Evolutionary conservation across 768 basidiomycete genomes (phyloP).

Genomic region (Calocybe cyanea): DNA sequence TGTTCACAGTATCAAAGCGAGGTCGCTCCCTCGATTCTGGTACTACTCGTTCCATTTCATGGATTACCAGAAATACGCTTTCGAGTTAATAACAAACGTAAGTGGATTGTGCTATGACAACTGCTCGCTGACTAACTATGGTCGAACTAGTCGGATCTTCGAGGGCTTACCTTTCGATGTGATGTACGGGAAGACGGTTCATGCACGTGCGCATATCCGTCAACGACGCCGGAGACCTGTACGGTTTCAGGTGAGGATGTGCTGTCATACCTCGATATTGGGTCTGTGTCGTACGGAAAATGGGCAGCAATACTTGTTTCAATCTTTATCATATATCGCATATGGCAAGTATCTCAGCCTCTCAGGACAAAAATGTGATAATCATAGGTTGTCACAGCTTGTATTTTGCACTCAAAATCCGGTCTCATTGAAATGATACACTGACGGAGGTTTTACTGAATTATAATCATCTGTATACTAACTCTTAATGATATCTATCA

Average conservation of each 20-base stretch:
- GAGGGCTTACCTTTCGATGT: slow-evolving; percentile 43
- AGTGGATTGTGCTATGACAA: slow-evolving; percentile 8
- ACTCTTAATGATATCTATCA: too few species aligned
- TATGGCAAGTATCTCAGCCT: slow-evolving; percentile 26
- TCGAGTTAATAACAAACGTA: slow-evolving; percentile 34
- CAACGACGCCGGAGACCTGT: slow-evolving; percentile 39
- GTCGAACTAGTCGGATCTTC: slow-evolving; percentile 42
- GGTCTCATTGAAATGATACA: slow-evolving; percentile 5
- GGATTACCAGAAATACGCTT: slow-evolving; percentile 48
- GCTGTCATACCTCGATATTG: slow-evolving; percentile 42
- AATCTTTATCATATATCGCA: slow-evolving; percentile 43
- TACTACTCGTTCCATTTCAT: slow-evolving; percentile 54
- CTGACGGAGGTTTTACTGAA: too few species aligned
- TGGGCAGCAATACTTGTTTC: slow-evolving; percentile 43
- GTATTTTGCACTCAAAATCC: slow-evolving; percentile 11
- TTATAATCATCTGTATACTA: too few species aligned
- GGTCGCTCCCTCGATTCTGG: slow-evolving; percentile 56
- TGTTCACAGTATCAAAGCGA: slow-evolving; percentile 42
- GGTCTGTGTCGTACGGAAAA: slow-evolving; percentile 36
- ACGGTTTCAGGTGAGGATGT: slow-evolving; percentile 50
- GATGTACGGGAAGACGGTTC: slow-evolving; percentile 26
- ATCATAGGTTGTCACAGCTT: slow-evolving; percentile 2
- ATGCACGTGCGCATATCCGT: slow-evolving; percentile 49
- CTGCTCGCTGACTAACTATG: slow-evolving; percentile 21
- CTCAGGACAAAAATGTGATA: neutral